Evolutionary conservation across 2,329 filamentous ascomycete species (phyloP).

Genomic region (Xylaria sp.): DNA sequence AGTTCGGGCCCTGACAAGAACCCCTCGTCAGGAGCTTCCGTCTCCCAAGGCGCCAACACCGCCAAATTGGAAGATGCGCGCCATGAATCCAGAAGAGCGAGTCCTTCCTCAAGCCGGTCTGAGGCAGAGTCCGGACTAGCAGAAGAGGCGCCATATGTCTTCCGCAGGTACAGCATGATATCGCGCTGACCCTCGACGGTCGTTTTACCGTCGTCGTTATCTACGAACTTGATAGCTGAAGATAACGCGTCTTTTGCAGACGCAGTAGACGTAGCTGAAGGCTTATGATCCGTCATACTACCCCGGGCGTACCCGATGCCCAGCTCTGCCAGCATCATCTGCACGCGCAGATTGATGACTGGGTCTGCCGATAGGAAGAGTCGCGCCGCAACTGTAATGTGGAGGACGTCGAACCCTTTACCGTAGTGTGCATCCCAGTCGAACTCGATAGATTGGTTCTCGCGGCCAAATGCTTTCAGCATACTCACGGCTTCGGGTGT

Average conservation of each 20-base stretch:
- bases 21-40: conserved; percentile 32
- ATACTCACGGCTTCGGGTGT: conserved; percentile 60
- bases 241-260: conserved; percentile 17
- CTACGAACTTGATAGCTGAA: conserved; percentile 45
- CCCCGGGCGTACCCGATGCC: conserved; percentile 41
- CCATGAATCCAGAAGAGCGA: conserved; percentile 37
- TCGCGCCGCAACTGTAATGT: conserved; percentile 50
- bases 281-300: conserved; percentile 28
- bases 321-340: conserved; percentile 46
- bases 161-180: conserved; percentile 58
- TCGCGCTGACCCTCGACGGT: conserved; percentile 45
- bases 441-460: conserved; percentile 71
- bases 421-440: conserved; percentile 75
- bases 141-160: conserved; percentile 37
- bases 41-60: conserved; percentile 40
- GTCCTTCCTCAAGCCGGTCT: conserved; percentile 40
- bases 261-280: conserved; percentile 4
- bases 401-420: conserved; percentile 74
- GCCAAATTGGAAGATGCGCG: conserved; percentile 18
- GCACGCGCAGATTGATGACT: conserved; percentile 45
- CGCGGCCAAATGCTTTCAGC: conserved; percentile 73
- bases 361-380: conserved; percentile 46
- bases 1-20: conserved; percentile 44
- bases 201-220: conserved; percentile 47
- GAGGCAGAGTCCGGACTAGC: not conserved